Conservation (phyloP, 768 basidiomycete genomes). For the Leccinum pellstonianum region DNA sequence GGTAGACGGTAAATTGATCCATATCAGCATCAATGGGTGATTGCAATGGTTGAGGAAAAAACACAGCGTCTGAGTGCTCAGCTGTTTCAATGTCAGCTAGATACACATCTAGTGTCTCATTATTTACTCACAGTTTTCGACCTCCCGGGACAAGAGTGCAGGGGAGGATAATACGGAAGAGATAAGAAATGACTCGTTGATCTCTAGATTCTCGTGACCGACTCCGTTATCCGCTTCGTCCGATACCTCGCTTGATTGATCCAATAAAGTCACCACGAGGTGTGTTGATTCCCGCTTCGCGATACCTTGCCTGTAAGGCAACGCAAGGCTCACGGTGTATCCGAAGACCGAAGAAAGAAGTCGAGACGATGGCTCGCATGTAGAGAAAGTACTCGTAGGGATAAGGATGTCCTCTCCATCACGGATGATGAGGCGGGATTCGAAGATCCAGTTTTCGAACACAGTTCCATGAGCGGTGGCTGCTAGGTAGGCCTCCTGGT, state of each 20-base stretch:
- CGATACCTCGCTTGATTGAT: conserved; percentile 8
- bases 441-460: conserved; percentile 46
- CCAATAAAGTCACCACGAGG: conserved; percentile 46
- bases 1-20: conserved; percentile 59
- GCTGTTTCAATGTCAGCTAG: background rate
- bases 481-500: conserved; percentile 45
- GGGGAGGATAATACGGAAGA: conserved; percentile 40
- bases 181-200: conserved; percentile 70
- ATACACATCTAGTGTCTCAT: background rate
- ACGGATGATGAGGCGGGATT: conserved; percentile 47
- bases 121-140: conserved; percentile 9
- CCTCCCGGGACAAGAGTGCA: conserved; percentile 9
- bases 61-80: conserved; percentile 15
- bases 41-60: conserved; percentile 34
- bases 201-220: conserved; percentile 54
- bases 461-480: conserved; percentile 35
- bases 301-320: conserved; percentile 75
- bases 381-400: conserved; percentile 18
- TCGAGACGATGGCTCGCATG: conserved; percentile 14
- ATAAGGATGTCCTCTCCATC: conserved; percentile 44
- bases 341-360: conserved; percentile 24
- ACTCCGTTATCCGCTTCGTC: conserved; percentile 10
- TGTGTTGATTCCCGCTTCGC: conserved; percentile 47
- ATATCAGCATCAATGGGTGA: conserved; percentile 33
- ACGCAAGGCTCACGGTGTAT: conserved; percentile 57